phyloP scores from a whole-genome alignment of 1,139 yeast species.

The Magnusiomyces ingens region DNA sequence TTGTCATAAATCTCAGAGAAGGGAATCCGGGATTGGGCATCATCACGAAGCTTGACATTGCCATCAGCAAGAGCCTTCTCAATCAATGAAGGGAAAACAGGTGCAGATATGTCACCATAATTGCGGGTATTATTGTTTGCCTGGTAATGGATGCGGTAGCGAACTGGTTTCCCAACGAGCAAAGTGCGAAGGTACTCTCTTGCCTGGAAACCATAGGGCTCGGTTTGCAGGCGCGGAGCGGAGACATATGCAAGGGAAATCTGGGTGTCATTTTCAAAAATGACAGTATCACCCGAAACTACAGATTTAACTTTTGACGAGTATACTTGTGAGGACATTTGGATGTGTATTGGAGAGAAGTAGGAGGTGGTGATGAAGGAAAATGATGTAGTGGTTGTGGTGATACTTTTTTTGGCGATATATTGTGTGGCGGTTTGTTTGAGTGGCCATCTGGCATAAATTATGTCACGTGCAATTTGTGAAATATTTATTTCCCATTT shows the following conservation, averaged over 20 bases:
- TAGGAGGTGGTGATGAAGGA: no score
- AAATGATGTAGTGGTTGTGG: no score
- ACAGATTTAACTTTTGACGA: conserved; percentile 51
- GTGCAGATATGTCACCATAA: conserved; percentile 66
- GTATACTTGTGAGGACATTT: conserved; percentile 15
- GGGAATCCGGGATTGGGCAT: conserved; percentile 33
- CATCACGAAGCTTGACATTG: conserved; percentile 56
- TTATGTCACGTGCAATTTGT: no score
- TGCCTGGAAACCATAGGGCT: conserved; percentile 46
- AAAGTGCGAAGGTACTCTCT: conserved; percentile 59
- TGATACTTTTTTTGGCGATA: no score
- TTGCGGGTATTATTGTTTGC: conserved; percentile 45
- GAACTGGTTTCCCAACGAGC: conserved; percentile 61
- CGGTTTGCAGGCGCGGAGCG: conserved; percentile 42
- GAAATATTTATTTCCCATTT: no score
- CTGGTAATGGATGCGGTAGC: conserved; percentile 52
- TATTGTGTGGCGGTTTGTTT: no score
- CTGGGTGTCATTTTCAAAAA: conserved; percentile 55
- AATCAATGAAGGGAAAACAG: conserved; percentile 54
- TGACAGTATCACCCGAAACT: conserved; percentile 67
- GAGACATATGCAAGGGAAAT: conserved; percentile 59
- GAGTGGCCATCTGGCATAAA: no score
- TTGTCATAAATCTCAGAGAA: conserved; percentile 33
- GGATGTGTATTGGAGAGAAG: conserved; percentile 4
- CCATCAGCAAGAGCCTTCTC: conserved; percentile 55